Base-by-base conservation (phyloP, 2,329 filamentous ascomycete species). In the Malbranchea cinnamomea region DNA sequence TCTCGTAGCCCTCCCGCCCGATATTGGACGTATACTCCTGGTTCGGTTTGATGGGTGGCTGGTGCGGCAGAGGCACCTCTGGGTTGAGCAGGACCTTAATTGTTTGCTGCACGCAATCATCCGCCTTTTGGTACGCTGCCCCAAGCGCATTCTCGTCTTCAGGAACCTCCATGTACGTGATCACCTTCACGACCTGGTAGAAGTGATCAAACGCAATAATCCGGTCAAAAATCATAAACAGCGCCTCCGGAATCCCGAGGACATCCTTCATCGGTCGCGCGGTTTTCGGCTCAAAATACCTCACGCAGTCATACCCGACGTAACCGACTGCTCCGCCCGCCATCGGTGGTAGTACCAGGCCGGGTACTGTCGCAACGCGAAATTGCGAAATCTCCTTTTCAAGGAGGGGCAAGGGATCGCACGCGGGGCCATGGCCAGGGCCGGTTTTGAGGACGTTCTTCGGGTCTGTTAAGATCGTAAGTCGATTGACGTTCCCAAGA, bases 221-320 rank as follows among this genome's bases (percentile, higher is more conserved):
- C 23, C 87, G 94, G 52, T 95, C 81, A 54, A 83, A 95, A 9
- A 98, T 67, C 82, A 95, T 95, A 54, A 98, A 95, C 17, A 95
- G 64, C 35, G 82, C 85, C 64, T 98, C 89, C 1, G 89, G 89
- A 23, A 95, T 81, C 36, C 78, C 62, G 13, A 95, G 67, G 17
- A 91, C 69, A 56, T 98, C 89, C 56, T 89, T 78, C 64, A 94
- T 73, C 2, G 82, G 73, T 28, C 84, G 71, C 15, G 75, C 76
- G n/a, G 89, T 95, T 67, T 85, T 91, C 37, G 89, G 89, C 64
- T 98, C 89, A 44, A 98, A 98, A 59, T 95, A 95, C 49, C 78
- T 76, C 46, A 98, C 82, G 54, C 89, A 98, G 53, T 98, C 89
- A 50, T 98, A 98, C 31, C 85, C 85, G 4, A 95, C 83, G 53